These are phyloP conservation scores for Shiraia sp. DNA, from an alignment of 2,329 filamentous ascomycete genomes.

Conservation along the genomic window DNA sequence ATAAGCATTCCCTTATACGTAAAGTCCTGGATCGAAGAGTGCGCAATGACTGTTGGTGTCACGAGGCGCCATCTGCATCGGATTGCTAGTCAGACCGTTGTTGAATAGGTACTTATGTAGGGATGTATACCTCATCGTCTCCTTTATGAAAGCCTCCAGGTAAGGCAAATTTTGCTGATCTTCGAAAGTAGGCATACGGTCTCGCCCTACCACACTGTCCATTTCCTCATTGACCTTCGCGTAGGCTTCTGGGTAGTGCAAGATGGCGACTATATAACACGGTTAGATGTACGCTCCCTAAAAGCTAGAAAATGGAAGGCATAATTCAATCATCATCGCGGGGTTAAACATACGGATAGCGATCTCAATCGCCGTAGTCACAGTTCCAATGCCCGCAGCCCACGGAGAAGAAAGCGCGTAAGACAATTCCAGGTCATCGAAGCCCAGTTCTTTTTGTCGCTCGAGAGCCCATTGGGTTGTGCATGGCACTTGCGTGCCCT, in stretches of 20 bases:
- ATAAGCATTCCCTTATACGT: slow-evolving; percentile 9
- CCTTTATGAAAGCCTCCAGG: slow-evolving; percentile 3
- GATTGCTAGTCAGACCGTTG: slow-evolving; percentile 8
- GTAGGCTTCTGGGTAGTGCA: slow-evolving; percentile 9
- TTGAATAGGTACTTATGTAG: slow-evolving; percentile 6
- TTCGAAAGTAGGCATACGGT: slow-evolving; percentile 4
- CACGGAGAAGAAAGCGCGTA: slow-evolving; percentile 10
- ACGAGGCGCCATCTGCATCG: slow-evolving; percentile 9
- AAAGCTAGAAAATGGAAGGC: slow-evolving; percentile 8
- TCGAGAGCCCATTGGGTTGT: slow-evolving; percentile 11
- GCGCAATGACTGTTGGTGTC: slow-evolving; percentile 10
- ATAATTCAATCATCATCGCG: slow-evolving; percentile 9
- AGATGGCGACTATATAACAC: slow-evolving; percentile 10
- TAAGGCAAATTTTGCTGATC: slow-evolving; percentile 4
- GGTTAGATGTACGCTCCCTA: slow-evolving; percentile 9
- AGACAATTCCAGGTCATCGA: slow-evolving; percentile 11
- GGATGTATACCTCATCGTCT: slow-evolving; percentile 8
- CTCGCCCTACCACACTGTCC: slow-evolving; percentile 3
- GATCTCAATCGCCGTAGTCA: slow-evolving; percentile 10
- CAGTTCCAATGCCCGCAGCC: slow-evolving; percentile 10
- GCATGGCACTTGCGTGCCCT: slow-evolving; percentile 9
- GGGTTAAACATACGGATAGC: slow-evolving; percentile 10
- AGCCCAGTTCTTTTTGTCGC: slow-evolving; percentile 9
- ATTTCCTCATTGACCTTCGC: slow-evolving; percentile 6
- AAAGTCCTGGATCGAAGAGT: slow-evolving; percentile 10